A percentile compares a stretch with the other conserved stretches of the same genome.
phyloP scores from a whole-genome alignment of 352 stramenopile species.

The Globisporangium apiculatum region DNA sequence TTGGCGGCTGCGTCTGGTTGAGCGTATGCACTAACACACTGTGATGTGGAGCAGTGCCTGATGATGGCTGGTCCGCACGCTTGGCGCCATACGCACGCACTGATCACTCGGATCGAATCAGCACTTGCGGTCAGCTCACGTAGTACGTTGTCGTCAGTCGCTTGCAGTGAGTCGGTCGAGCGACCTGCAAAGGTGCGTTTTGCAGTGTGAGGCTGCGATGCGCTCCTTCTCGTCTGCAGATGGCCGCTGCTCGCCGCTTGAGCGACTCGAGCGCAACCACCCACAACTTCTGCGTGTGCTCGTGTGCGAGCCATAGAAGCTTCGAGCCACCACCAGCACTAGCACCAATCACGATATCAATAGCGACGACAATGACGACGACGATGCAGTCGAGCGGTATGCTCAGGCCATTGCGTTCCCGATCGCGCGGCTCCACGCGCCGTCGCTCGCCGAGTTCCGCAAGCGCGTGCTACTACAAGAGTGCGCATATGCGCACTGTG shows the following conservation, averaged over 20 bases:
- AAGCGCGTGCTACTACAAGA: constrained; percentile 43
- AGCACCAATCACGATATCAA: neutral
- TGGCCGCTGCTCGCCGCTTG: too few relatives aligned
- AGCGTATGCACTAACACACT: neutral
- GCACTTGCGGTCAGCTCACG: constrained; percentile 7
- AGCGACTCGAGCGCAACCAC: neutral
- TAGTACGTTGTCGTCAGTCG: too few relatives aligned
- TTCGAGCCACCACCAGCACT: neutral
- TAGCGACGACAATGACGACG: neutral
- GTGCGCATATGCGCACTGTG: constrained; percentile 13
- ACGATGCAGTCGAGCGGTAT: neutral
- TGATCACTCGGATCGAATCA: constrained; percentile 35
- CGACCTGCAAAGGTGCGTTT: constrained; percentile 8
- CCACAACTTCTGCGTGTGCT: neutral
- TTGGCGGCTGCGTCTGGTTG: neutral
- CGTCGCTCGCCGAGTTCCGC: constrained; percentile 56
- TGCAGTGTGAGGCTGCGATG: too few relatives aligned
- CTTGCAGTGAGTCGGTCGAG: neutral
- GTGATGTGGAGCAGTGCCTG: constrained; percentile 23
- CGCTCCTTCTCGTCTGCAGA: too few relatives aligned
- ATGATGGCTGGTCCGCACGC: constrained; percentile 71
- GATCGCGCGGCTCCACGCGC: constrained; percentile 33
- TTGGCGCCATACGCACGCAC: constrained; percentile 27
- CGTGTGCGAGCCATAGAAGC: neutral
- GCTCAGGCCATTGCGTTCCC: constrained; percentile 25